Percentiles rank a stretch among this genome's conserved stretches.
Evolutionary conservation across 1,139 yeast genomes (phyloP).

Genomic region (Pichia sp.): DNA sequence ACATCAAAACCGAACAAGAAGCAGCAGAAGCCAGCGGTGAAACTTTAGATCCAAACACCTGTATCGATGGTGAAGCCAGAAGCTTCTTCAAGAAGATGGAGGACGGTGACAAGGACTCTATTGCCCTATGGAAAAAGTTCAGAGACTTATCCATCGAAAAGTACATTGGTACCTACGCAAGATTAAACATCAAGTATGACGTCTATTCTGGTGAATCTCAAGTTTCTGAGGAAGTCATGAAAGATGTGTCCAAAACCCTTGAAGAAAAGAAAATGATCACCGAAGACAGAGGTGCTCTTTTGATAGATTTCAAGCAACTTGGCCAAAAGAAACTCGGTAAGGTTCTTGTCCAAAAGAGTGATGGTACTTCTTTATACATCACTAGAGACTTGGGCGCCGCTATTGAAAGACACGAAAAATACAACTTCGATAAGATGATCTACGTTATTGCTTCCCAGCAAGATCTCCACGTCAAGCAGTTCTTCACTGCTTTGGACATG

Average conservation of each 20-base stretch:
- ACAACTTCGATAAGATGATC: constrained; percentile 90
- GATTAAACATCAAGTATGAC: constrained; percentile 85
- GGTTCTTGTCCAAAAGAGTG: constrained; percentile 88
- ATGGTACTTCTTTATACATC: constrained; percentile 90
- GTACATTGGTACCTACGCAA: constrained; percentile 83
- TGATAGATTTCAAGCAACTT: constrained; percentile 80
- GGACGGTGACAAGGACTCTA: constrained; percentile 81
- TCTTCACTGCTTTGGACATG: constrained; percentile 89
- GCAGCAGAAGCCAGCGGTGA: constrained; percentile 43
- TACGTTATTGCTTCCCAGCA: constrained; percentile 96
- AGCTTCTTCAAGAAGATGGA: constrained; percentile 88
- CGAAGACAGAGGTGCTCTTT: constrained; percentile 87
- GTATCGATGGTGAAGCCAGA: constrained; percentile 80
- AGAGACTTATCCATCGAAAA: constrained; percentile 84
- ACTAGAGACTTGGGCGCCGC: constrained; percentile 99
- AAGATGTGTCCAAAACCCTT: constrained; percentile 57
- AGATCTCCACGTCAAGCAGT: constrained; percentile 90
- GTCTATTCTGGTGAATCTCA: constrained; percentile 94
- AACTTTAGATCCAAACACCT: constrained; percentile 44
- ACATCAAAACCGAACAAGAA: constrained; percentile 58
- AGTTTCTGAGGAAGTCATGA: constrained; percentile 72
- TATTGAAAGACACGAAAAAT: constrained; percentile 76
- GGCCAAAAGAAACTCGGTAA: constrained; percentile 87
- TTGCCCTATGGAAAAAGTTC: constrained; percentile 79
- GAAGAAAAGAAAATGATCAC: constrained; percentile 67